Evolutionary conservation across 2,329 filamentous ascomycete species (phyloP).

Genomic region (Diaporthe nobilis): DNA sequence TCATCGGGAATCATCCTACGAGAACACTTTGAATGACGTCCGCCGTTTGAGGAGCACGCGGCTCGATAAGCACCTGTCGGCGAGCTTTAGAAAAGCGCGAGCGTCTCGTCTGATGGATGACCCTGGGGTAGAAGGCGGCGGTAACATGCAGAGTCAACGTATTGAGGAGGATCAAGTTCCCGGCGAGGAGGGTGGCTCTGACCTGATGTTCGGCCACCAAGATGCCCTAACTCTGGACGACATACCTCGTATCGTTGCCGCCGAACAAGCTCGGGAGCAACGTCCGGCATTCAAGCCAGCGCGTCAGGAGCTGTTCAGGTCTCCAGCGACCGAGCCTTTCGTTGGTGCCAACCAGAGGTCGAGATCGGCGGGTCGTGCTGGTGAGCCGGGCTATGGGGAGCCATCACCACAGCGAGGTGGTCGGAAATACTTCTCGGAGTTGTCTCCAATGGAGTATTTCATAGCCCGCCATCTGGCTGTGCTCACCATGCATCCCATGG

Average conservation of each 20-base stretch:
- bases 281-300: slow-evolving; percentile 80
- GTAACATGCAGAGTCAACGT: slow-evolving; percentile 73
- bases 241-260: slow-evolving; percentile 94
- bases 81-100: slow-evolving; percentile 90
- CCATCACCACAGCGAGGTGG: slow-evolving; percentile 67
- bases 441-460: slow-evolving; percentile 96
- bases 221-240: slow-evolving; percentile 96
- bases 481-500: slow-evolving; percentile 91
- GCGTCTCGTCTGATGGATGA: slow-evolving; percentile 95
- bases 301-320: slow-evolving; percentile 76
- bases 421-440: slow-evolving; percentile 94
- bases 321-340: slow-evolving; percentile 71
- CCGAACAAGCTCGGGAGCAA: slow-evolving; percentile 94
- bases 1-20: slow-evolving; percentile 83
- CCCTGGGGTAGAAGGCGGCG: slow-evolving; percentile 74
- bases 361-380: slow-evolving; percentile 68
- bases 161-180: slow-evolving; percentile 85
- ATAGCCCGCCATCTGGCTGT: slow-evolving; percentile 97
- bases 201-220: slow-evolving; percentile 89
- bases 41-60: slow-evolving; percentile 91
- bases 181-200: slow-evolving; percentile 78
- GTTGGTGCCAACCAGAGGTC: slow-evolving; percentile 78
- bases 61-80: slow-evolving; percentile 93
- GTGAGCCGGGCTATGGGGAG: slow-evolving; percentile 67
- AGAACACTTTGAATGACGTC: slow-evolving; percentile 97